Evolutionary conservation across 2,329 filamentous ascomycete genomes (phyloP), one percentile per base, ranked within the genome.

Genomic region (Cytospora leucostoma): DNA sequence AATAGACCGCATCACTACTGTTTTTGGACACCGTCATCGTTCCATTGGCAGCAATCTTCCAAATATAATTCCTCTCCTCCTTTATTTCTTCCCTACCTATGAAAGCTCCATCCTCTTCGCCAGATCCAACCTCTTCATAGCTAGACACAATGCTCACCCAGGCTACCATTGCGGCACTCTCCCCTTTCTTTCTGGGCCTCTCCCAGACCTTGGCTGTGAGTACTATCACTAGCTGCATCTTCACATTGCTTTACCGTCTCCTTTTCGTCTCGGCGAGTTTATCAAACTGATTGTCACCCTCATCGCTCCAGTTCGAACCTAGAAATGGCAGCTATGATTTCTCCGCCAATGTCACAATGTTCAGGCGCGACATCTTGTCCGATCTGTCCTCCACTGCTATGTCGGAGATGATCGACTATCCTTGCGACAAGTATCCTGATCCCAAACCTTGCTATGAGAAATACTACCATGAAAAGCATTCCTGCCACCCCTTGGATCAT

Each of bases 401-500:
- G 40, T 19, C 27, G 37, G 44, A 13, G 52, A 50, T 47, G 44
- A 60, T 47, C 52, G 38, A 17, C 44, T 53, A 60, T 13, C 62
- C 62, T 44, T 32, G 56, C n/a, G 15, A 33, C 53, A 57, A 64
- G 44, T 21, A 47, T 11, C n/a, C 44, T 19, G 44, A 47, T n/a
- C 44, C 44, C 19, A 12, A 10, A 1, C 13, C 40, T n/a, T 64
- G 62, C 37, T 60, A 56, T 44, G 56, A 60, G 56, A 40, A 59
- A 27, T 64, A 56, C 52, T 64, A 58, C 56, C 44, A 53, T 21
- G 44, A 52, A 27, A 56, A 57, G 44, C 54, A 44, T 27, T 55
- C 56, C 34, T 64, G 62, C 37, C 62, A 64, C 35, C 62, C 62
- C 2, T 64, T 60, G 35, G 62, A 64, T 53, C 40, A 40, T 21